A percentile compares a stretch with the other conserved stretches of the same genome.
phyloP scores from a whole-genome alignment of 495 filamentous ascomycete species.

The Podospora bellae-mahoneyi region DNA sequence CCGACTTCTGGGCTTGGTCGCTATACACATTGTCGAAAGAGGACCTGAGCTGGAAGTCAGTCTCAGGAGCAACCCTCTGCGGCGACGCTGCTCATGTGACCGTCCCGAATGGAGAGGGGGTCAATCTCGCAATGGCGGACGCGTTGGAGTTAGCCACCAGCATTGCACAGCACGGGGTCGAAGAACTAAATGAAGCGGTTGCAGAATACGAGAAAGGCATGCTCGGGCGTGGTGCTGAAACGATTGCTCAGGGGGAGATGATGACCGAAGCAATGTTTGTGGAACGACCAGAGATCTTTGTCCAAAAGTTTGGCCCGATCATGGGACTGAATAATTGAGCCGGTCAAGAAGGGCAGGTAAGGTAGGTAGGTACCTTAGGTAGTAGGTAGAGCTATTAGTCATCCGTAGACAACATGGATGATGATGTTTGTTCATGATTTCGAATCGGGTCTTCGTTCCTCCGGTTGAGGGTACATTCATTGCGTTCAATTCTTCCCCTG shows the following conservation, averaged over 20 bases:
- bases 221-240: neutral
- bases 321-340: neutral
- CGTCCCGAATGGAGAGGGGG: slow-evolving; percentile 34
- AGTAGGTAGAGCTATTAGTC: too few species aligned
- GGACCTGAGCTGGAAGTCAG: slow-evolving; percentile 27
- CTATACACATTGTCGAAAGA: slow-evolving; percentile 27
- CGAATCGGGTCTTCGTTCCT: neutral
- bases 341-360: too few species aligned
- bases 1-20: slow-evolving; percentile 32
- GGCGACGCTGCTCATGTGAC: slow-evolving; percentile 59
- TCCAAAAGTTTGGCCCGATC: neutral
- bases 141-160: slow-evolving; percentile 20
- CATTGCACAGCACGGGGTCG: slow-evolving; percentile 22
- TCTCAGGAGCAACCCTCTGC: slow-evolving; percentile 47
- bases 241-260: neutral
- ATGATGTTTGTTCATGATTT: neutral
- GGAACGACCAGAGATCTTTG: neutral
- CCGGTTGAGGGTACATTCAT: neutral
- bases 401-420: too few species aligned
- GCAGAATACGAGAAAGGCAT: neutral
- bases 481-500: neutral
- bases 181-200: neutral
- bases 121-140: slow-evolving; percentile 36
- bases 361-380: too few species aligned
- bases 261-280: neutral